These are phyloP conservation scores for Fraxinus americana DNA, from an alignment of 257 asterid species.

Conservation along the genomic window DNA sequence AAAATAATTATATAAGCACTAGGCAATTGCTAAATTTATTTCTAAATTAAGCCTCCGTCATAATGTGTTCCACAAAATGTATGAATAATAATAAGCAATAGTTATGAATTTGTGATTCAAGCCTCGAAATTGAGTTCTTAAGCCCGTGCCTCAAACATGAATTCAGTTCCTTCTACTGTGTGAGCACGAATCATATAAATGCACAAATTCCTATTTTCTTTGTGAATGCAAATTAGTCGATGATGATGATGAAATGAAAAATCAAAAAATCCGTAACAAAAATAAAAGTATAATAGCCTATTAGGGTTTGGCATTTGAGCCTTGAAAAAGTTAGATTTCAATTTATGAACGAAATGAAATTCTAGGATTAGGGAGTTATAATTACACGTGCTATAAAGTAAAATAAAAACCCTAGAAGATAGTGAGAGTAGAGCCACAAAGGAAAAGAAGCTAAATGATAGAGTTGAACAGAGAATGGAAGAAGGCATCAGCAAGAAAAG, in stretches of 20 bases:
- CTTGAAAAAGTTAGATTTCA: too few relatives aligned
- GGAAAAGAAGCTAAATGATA: neutral
- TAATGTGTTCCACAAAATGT: too few relatives aligned
- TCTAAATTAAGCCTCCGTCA: too few relatives aligned
- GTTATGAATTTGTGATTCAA: too few relatives aligned
- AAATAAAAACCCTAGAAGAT: neutral
- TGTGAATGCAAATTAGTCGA: neutral
- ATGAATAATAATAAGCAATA: too few relatives aligned
- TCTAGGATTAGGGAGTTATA: neutral
- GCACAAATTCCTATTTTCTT: neutral
- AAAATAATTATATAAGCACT: too few relatives aligned
- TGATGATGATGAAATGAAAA: too few relatives aligned
- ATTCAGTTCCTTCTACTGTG: neutral
- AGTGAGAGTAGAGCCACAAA: neutral
- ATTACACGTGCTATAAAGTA: neutral
- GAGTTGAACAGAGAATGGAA: neutral
- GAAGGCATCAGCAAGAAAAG: constrained; percentile 7
- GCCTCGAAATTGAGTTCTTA: too few relatives aligned
- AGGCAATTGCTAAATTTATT: too few relatives aligned
- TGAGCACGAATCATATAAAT: neutral
- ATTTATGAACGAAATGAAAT: neutral
- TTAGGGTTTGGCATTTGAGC: neutral
- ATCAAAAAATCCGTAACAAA: too few relatives aligned
- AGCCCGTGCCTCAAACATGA: neutral
- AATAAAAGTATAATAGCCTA: too few relatives aligned